Evolutionary conservation across 2,329 filamentous ascomycete species (phyloP).

Genomic region (Fusarium dimerum): DNA sequence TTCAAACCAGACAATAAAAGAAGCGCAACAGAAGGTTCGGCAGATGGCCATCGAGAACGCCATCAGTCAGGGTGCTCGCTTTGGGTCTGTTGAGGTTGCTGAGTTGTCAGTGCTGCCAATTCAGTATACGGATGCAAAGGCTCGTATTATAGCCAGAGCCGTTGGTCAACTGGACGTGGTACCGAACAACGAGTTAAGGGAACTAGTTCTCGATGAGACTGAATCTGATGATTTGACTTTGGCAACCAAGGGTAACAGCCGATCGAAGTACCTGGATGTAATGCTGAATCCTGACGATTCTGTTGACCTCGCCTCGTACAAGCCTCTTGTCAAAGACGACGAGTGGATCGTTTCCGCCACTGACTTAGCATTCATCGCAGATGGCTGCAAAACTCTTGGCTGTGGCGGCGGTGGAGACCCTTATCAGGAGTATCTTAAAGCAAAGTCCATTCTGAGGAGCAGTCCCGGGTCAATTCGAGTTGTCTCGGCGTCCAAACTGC

Average conservation of each 20-base stretch:
- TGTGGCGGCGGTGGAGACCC: constrained; percentile 56
- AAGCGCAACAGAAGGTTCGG: constrained; percentile 2
- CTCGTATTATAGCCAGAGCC: constrained; percentile 54
- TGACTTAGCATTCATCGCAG: constrained; percentile 53
- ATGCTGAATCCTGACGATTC: neutral
- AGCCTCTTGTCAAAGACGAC: constrained; percentile 45
- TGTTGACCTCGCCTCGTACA: constrained; percentile 41
- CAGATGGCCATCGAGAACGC: constrained; percentile 11
- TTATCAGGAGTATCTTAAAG: constrained; percentile 47
- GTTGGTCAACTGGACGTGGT: constrained; percentile 47
- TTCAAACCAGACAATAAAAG: constrained; percentile 1
- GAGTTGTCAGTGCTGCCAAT: constrained; percentile 52
- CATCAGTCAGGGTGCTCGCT: constrained; percentile 36
- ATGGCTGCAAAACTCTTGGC: constrained; percentile 57
- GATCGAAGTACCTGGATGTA: neutral
- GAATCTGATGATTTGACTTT: no score
- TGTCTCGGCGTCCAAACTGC: neutral
- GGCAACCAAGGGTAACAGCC: neutral
- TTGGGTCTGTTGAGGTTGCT: constrained; percentile 43
- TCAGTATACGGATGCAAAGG: constrained; percentile 47
- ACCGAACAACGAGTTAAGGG: no score
- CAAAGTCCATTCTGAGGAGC: neutral
- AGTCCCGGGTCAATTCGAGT: neutral
- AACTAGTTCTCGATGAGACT: no score
- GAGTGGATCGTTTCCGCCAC: constrained; percentile 55